Base-by-base conservation (phyloP, 2,329 filamentous ascomycete species). In the Whalleya microplaca region DNA sequence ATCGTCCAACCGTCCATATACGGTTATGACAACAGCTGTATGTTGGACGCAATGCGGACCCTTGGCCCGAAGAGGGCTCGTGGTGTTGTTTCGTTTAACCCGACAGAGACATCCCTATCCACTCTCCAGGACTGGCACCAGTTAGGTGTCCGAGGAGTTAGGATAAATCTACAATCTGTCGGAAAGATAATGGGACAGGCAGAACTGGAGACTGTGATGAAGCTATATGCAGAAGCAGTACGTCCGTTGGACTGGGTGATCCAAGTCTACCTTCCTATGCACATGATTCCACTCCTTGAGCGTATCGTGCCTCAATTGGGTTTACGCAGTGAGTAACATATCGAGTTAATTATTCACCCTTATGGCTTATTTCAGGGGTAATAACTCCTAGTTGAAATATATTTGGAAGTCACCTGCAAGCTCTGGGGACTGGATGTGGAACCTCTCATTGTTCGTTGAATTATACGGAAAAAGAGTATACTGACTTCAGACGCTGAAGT, bases 1-100 rank as follows among this genome's bases (percentile, higher is more conserved):
- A 73, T 88, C 10, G 80, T 84, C 2, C 85, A 88, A 62, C 83
- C 84, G 1, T 86, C 83, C 16, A 83, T 85, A 49, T 88, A 87
- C 66, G 84, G 81, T 21, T 73, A 76, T 50, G 84, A 88, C 69
- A 88, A 88, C 63, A 74, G 77, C 0, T 86, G 83, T 64, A 71
- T 86, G 2, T 74, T 88, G 12, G 78, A 83, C 43, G 82, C 82
- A 0, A 72, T 88, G 12, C 65, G 69, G 6, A 68, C 67, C 10
- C 68, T 87, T 2, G 83, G 83, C 0, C 75, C 80, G 0, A 66
- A 68, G 14, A 74, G 76, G 41, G 84, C 77, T 7, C 74, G 84
- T 44, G 85, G 77, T 2, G 80, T 88, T 6, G 81, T 87, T 2
- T 75, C 77, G 6, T 79, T 87, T 62, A 80, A 87, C 53, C 80